phyloP scores from a whole-genome alignment of 805 yeast genomes.

The Lipomyces yamanashiensis region DNA sequence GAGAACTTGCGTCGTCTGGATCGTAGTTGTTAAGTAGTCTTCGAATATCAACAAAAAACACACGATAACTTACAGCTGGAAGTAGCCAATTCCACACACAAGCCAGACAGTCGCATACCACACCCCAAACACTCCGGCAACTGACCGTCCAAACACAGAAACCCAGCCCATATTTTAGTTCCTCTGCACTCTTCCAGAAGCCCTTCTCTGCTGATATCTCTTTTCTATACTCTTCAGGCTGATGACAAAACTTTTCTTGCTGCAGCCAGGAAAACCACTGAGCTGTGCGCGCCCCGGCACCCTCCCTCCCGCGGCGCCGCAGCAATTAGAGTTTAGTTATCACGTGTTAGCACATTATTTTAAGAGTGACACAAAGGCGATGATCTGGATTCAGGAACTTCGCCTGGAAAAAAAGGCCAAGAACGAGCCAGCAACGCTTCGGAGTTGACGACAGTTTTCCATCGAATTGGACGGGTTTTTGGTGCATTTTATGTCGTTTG shows the following conservation, averaged over 20 bases:
- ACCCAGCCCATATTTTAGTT: neutral
- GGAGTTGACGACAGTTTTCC: no score
- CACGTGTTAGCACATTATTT: neutral
- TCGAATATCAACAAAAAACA: neutral
- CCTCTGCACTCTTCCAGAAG: no score
- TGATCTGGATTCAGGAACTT: no score
- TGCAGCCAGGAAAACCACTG: neutral
- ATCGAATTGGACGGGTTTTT: no score
- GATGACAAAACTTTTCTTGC: neutral
- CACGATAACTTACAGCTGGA: conserved; percentile 21
- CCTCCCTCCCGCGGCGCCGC: no score
- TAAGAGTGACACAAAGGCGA: neutral
- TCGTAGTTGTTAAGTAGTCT: no score
- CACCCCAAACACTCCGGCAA: conserved; percentile 17
- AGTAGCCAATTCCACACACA: conserved; percentile 31
- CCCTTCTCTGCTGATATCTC: no score
- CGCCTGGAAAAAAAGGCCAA: no score
- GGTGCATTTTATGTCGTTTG: no score
- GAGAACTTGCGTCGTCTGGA: conserved; percentile 29
- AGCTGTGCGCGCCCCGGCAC: neutral
- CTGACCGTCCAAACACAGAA: neutral
- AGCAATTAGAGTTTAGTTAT: neutral
- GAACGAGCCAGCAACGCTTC: no score
- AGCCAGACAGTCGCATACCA: conserved; percentile 32
- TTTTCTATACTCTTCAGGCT: neutral